Base-by-base conservation (phyloP, 257 asterid genomes). In the Catharanthus roseus region DNA sequence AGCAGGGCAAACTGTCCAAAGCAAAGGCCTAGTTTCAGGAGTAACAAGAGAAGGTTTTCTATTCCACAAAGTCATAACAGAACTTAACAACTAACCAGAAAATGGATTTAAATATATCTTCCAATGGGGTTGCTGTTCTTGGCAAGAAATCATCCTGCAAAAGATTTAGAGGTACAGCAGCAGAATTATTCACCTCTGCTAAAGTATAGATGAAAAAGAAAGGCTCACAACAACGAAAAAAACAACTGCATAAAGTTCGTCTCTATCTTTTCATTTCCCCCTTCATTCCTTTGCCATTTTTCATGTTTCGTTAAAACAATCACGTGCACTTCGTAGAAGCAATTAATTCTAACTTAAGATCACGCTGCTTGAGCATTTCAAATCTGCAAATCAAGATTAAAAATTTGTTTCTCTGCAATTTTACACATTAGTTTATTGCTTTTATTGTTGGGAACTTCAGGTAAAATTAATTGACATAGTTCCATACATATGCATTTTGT, bases 1-100 rank as follows among this genome's bases (percentile, higher is more conserved):
- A 80, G 92, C 99, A 93, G 13, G 99, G 99, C 86, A 93, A 91
- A 83, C 99, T 91, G 99, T 89, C 77, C 80, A 91, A 90, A 85
- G 82, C 82, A 91, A 84, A 82, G 36, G 73, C 84, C 83, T 80
- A 85, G 88, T 78, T 79, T 77, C 83, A 74, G 78, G 65, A 72
- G 69, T 75, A 67, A 79, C 69, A 42, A 53, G 38, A 63, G 51
- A 54, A 71, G 74, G 65, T 23, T 31, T 11, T 62, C 29, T 49
- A 72, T 36, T 47, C 63, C 68, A 57, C 19, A 69, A 70, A 29
- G 38, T 53, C 41, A 58, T 51, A 65, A 60, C 55, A 58, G 16
- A 55, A 67, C 61, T 9, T 53, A 34, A 72, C 33, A 76, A 82
- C 97, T 85, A 65, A 91, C 99, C 99, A 95, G 82, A 95, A 91